A percentile compares a stretch with the other conserved stretches of the same genome.
These are phyloP conservation scores for Crotalaria pallida DNA, from an alignment of 306 rosid species.

Conservation along the genomic window DNA sequence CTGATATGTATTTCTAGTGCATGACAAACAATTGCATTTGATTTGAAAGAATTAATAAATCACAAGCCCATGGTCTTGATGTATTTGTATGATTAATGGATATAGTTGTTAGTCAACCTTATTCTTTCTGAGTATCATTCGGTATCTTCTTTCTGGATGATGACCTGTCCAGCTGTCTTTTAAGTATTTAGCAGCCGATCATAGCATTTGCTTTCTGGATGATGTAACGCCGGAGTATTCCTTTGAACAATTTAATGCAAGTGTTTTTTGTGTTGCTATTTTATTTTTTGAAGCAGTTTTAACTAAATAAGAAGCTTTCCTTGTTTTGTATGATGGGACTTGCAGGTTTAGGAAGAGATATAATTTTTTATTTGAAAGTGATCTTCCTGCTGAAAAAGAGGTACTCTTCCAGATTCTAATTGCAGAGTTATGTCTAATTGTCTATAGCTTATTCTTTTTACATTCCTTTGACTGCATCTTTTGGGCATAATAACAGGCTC, in stretches of 20 bases:
- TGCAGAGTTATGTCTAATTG: neutral
- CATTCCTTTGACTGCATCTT: neutral
- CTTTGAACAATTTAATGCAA: neutral
- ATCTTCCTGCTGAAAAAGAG: conserved; percentile 46
- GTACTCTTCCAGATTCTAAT: conserved; percentile 10
- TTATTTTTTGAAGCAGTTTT: neutral
- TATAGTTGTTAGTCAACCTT: no score
- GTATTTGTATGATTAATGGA: neutral
- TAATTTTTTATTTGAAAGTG: conserved; percentile 47
- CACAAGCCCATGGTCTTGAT: neutral
- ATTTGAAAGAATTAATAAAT: neutral
- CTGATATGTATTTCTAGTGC: neutral
- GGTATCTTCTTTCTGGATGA: neutral
- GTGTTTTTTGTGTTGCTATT: neutral
- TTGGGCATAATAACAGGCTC: conserved; percentile 37
- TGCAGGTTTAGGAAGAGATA: conserved; percentile 77
- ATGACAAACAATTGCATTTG: conserved; percentile 3
- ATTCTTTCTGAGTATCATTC: neutral
- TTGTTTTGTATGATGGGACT: neutral
- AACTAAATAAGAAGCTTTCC: neutral
- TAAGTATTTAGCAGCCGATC: neutral
- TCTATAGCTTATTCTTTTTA: conserved; percentile 2
- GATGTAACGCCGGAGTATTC: neutral
- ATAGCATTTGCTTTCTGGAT: conserved; percentile 13
- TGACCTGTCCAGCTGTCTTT: neutral